Evolutionary conservation across 169 alveolate genomes (phyloP).

Genomic region (Toxoplasma gondii): DNA sequence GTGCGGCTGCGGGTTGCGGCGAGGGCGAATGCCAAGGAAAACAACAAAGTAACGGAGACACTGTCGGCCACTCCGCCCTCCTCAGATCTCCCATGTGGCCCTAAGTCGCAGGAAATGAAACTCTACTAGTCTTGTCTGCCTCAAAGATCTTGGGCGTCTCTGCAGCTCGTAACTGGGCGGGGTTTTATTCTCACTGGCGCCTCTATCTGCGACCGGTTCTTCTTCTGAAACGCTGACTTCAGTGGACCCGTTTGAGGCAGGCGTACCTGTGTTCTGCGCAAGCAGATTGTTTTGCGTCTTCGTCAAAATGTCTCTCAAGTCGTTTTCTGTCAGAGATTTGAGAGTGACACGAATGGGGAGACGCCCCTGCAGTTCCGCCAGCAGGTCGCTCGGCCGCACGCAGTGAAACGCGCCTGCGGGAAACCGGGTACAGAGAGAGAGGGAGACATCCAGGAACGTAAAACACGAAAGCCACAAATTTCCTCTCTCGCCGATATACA

Average conservation of each 20-base stretch:
- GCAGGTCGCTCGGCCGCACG: constrained; percentile 87
- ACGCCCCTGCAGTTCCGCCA: constrained; percentile 92
- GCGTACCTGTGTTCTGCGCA: constrained; percentile 75
- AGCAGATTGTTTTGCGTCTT: constrained; percentile 84
- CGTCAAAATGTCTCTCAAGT: constrained; percentile 80
- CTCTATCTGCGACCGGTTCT: no score
- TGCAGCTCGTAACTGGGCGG: no score
- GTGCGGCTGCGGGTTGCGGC: no score
- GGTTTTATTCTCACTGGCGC: no score
- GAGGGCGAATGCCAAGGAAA: neutral
- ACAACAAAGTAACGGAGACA: neutral
- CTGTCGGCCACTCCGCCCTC: no score
- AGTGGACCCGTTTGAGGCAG: neutral
- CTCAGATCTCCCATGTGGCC: no score
- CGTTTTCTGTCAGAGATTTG: constrained; percentile 81
- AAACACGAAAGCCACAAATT: neutral
- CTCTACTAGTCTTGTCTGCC: no score
- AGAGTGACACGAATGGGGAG: constrained; percentile 87
- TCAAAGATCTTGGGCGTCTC: no score
- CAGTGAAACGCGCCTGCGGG: constrained; percentile 88
- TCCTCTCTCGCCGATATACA: no score
- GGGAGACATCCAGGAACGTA: neutral
- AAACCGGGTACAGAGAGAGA: neutral
- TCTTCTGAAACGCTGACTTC: no score
- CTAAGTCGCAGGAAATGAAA: no score